Evolutionary conservation across 305 asterid genomes (phyloP), one percentile per base, ranked within the genome.

Genomic region (Ajuga reptans): DNA sequence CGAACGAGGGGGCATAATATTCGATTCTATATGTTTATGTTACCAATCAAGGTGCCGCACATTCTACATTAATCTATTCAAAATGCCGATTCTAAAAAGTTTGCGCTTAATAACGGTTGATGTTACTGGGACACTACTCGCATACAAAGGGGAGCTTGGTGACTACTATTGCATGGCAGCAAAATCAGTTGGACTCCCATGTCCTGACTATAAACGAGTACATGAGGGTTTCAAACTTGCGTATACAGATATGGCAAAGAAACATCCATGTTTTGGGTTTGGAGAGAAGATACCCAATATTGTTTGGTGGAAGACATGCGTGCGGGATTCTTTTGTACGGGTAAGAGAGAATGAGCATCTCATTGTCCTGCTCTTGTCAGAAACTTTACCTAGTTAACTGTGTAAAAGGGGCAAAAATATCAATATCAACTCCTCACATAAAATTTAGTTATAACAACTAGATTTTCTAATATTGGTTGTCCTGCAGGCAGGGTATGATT

Each of bases 141-240:
- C 98, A 68, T 93, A 90, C 84, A 93, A 93, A 80, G 98, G 98
- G 75, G 90, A 93, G 79, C 96, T 93, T 46, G 98, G 98, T 12
- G 98, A 93, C 83, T 93, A 93, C 82, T 93, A 93, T 72, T 93
- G 98, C 83, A 88, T 93, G 95, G 97, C 98, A 65, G 98, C 98
- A 73, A 93, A 93, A 77, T 81, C 98, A 11, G 80, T 79, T 59
- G 98, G 98, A 52, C 89, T 85, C 72, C 96, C 89, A 37, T 93
- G 98, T 58, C 98, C 98, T 6, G 97, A 93, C 87, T 93, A 93
- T 55, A 82, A 84, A 70, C 84, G 95, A 49, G 81, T 89, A 24
- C 98, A 93, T 5, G 95, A 93, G 70, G 98, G 97, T 68, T 93
- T 93, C 76, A 93, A 93, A 74, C 71, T 83, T 4, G 95, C 96